Conservation (phyloP, 768 basidiomycete genomes). For the Scleroderma citrinum region DNA sequence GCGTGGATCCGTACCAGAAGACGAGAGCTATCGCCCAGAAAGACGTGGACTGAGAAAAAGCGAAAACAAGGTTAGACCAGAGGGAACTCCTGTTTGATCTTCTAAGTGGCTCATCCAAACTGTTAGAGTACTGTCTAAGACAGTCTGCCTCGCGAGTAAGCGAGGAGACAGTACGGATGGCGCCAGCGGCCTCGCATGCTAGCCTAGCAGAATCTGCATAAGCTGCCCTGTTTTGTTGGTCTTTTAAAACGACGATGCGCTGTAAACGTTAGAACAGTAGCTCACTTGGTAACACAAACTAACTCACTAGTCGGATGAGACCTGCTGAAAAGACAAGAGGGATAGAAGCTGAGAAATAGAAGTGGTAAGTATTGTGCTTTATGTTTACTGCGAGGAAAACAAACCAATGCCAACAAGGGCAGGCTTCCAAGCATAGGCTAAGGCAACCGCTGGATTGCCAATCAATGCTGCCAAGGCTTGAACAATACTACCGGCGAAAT, state of each 20-base stretch:
- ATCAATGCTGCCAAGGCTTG: constrained; percentile 68
- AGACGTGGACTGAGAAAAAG: constrained; percentile 64
- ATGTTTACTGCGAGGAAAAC: constrained; percentile 12
- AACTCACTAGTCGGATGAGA: constrained; percentile 71
- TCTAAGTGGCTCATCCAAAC: constrained; percentile 64
- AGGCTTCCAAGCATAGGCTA: constrained; percentile 71
- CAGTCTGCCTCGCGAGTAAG: constrained; percentile 85
- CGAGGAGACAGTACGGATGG: constrained; percentile 87
- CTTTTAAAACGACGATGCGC: constrained; percentile 85
- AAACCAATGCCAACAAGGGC: constrained; percentile 76
- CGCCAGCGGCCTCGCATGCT: constrained; percentile 86
- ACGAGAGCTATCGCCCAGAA: constrained; percentile 83
- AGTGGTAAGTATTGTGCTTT: not conserved
- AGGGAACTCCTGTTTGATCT: constrained; percentile 58
- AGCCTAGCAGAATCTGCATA: constrained; percentile 81
- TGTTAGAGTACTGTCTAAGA: constrained; percentile 53
- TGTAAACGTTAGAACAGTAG: constrained; percentile 17
- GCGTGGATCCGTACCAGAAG: constrained; percentile 70
- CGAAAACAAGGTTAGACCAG: constrained; percentile 60
- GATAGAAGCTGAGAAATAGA: constrained; percentile 46
- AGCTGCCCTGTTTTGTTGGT: constrained; percentile 70
- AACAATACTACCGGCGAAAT: constrained; percentile 49
- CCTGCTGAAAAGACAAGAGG: constrained; percentile 67
- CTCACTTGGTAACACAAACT: not conserved
- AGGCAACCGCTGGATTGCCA: constrained; percentile 69